Conservation (phyloP, 192 early-diverging fungal genomes). For the Blastocladiella britannica region DNA sequence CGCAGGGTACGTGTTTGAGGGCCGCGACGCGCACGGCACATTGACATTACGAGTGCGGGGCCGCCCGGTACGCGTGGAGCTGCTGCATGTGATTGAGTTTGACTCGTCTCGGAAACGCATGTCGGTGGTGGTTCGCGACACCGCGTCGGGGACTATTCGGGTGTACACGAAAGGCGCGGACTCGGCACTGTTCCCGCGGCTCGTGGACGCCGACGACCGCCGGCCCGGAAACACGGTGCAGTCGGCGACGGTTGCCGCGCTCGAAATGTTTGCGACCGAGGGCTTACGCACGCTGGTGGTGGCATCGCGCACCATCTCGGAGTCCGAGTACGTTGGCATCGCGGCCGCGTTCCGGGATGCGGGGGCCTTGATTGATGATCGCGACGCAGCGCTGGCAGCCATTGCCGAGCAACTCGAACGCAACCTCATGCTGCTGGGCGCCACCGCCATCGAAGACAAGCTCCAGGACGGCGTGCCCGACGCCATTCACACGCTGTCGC, state of each 20-base stretch:
- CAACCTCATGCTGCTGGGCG: slow-evolving; percentile 61
- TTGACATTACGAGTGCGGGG: not conserved
- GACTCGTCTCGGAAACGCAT: slow-evolving; percentile 88
- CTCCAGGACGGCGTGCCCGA: slow-evolving; percentile 93
- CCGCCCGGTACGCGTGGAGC: slow-evolving; percentile 19
- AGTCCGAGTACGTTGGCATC: slow-evolving; percentile 53
- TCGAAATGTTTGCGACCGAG: slow-evolving; percentile 64
- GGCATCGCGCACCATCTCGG: slow-evolving; percentile 47
- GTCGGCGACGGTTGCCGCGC: slow-evolving; percentile 47
- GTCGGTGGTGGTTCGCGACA: slow-evolving; percentile 65
- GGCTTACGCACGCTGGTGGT: slow-evolving; percentile 75
- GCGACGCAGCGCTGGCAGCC: slow-evolving; percentile 60
- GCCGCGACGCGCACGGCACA: not conserved
- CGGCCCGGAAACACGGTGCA: slow-evolving; percentile 43
- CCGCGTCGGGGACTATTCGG: slow-evolving; percentile 49
- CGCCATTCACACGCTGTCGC: slow-evolving; percentile 59
- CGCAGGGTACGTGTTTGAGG: slow-evolving; percentile 27
- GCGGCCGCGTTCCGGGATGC: slow-evolving; percentile 50
- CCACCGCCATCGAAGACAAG: slow-evolving; percentile 96
- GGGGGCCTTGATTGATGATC: slow-evolving; percentile 43
- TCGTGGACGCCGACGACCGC: slow-evolving; percentile 46
- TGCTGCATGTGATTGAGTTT: slow-evolving; percentile 66
- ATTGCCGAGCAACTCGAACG: slow-evolving; percentile 64
- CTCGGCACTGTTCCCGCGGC: slow-evolving; percentile 71
- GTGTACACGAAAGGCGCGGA: slow-evolving; percentile 90